Conservation (phyloP, 352 stramenopile species). For the Thraustochytrium sp. region DNA sequence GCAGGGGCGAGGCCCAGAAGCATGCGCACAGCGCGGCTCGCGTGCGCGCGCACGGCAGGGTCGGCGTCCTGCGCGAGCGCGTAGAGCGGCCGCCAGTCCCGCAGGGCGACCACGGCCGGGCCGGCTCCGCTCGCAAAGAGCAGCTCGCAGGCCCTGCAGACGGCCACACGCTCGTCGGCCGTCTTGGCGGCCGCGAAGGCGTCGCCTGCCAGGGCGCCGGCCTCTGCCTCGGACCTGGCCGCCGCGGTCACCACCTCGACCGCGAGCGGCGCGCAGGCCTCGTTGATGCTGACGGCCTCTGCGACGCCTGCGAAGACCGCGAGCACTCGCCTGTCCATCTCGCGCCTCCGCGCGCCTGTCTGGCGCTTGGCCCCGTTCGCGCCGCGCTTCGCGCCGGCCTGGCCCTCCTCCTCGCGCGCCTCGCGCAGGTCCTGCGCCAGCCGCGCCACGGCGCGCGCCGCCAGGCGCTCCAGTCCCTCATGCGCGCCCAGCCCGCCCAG, state of each 20-base stretch:
- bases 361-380: background rate
- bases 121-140: background rate
- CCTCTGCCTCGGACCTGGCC: too few species aligned
- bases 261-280: background rate
- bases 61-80: background rate
- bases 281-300: background rate
- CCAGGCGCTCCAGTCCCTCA: background rate
- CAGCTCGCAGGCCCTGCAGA: constrained; percentile 8
- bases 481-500: background rate
- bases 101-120: background rate
- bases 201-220: background rate
- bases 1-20: background rate
- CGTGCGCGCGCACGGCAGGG: background rate
- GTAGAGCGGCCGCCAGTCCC: background rate
- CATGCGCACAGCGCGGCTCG: background rate
- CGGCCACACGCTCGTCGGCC: background rate
- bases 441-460: background rate
- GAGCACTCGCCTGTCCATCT: background rate
- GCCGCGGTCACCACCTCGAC: background rate
- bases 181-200: background rate
- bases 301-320: background rate
- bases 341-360: too few species aligned
- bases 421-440: background rate
- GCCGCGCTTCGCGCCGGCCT: too few species aligned
- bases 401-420: background rate